phyloP scores from a whole-genome alignment of 495 filamentous ascomycete species.

The Pyrenula aspistea region DNA sequence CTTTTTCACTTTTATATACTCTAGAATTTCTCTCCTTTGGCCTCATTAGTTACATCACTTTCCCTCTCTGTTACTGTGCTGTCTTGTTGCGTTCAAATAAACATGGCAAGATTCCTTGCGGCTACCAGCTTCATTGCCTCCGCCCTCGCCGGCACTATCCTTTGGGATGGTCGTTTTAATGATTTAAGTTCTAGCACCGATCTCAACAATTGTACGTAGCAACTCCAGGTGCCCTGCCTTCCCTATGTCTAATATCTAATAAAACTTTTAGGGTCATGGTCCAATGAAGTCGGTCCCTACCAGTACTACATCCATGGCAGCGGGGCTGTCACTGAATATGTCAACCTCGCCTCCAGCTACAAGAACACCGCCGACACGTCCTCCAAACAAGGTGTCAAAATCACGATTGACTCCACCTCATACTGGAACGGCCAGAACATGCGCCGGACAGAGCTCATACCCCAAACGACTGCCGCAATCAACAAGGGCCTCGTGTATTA shows the following conservation, averaged over 20 bases:
- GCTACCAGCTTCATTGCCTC: not conserved
- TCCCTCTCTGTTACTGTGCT: too few relatives aligned
- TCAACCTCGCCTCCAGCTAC: constrained; percentile 40
- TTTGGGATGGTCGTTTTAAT: not conserved
- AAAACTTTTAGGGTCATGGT: constrained; percentile 55
- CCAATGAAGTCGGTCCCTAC: constrained; percentile 52
- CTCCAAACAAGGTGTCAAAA: constrained; percentile 52
- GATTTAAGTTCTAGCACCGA: not conserved
- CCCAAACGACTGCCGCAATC: constrained; percentile 52
- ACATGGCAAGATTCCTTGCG: not conserved
- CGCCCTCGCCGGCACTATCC: not conserved
- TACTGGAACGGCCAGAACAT: constrained; percentile 53
- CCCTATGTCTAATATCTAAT: too few relatives aligned
- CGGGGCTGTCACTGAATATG: constrained; percentile 41
- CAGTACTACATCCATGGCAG: constrained; percentile 65
- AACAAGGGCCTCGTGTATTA: constrained; percentile 52
- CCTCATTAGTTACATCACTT: too few relatives aligned
- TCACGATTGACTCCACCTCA: constrained; percentile 50
- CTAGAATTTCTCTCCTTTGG: too few relatives aligned
- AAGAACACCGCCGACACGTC: constrained; percentile 56
- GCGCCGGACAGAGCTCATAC: constrained; percentile 54
- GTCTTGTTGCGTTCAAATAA: not conserved
- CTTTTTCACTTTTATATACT: too few relatives aligned
- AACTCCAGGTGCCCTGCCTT: too few relatives aligned
- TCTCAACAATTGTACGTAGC: not conserved